Evolutionary conservation across 2,329 filamentous ascomycete species (phyloP), one percentile per base, ranked within the genome.

Genomic region (Didymella keratinophila): DNA sequence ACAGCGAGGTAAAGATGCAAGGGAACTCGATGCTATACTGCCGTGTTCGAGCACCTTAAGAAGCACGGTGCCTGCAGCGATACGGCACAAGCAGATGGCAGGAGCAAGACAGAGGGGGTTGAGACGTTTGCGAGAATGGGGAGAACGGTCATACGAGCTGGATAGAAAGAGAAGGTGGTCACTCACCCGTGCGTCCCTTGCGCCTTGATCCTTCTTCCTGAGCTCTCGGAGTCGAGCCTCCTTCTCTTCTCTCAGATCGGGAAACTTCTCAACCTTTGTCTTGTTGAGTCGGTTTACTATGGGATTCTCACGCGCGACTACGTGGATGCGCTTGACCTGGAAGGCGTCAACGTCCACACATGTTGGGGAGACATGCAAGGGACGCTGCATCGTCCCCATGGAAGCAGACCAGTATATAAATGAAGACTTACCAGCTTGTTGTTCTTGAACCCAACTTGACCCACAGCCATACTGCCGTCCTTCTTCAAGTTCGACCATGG

Each of bases 281-380:
- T 98, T 99, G 82, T 97, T 98, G 65, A 99, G 86, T n/a, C 95
- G 88, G 80, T 99, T 99, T 80, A 99, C 87, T 71, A 97, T 92
- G 48, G 88, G 81, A 77, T 99, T 99, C 75, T 96, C 91, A 51
- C 94, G 87, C 73, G 89, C 84, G 11, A 87, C 77, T 16, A 99
- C 90, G 56, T 96, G 87, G 57, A 97, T 82, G 67, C 89, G 89
- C 80, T 90, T 93, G 64, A 97, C 93, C 81, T 89, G 41, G 3
- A 5, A 8, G 21, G 4, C 9, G 14, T 42, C 18, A 39, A 10
- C 11, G 12, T 34, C n/a, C n/a, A n/a, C n/a, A n/a, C n/a, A n/a
- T n/a, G n/a, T n/a, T n/a, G n/a, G n/a, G n/a, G n/a, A n/a, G n/a
- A n/a, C n/a, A n/a, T n/a, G n/a, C n/a, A n/a, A n/a, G n/a, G n/a